Base-by-base conservation (phyloP, 768 basidiomycete species). In the Lentinula aciculospora region DNA sequence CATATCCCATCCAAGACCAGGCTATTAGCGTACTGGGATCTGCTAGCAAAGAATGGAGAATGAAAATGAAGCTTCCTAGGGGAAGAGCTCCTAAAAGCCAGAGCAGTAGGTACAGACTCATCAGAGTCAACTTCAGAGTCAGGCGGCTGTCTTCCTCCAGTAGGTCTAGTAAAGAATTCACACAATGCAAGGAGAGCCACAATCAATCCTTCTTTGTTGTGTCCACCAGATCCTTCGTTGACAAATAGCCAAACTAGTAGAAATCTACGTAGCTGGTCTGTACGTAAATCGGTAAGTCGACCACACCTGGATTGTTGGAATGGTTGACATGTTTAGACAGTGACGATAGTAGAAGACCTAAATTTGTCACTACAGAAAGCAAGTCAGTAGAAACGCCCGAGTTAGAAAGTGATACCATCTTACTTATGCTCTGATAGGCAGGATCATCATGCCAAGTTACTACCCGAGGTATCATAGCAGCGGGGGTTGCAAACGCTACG, bases 1-100 rank as follows among this genome's bases (percentile, higher is more conserved):
- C 80, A 61, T 86, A 94, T n/a, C 92, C 92, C 0, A 89, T 88
- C 92, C 92, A 95, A 2, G 89, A 86, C 88, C 90, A 93, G 19
- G 89, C 83, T 58, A 94, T 78, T 45, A 93, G 78, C 0, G 91
- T 90, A 62, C 85, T 86, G 1, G 88, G 74, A 58, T 95, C 92
- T 2, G 85, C 79, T 51, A 92, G 72, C 42, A 92, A 76, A 46
- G 82, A 84, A 63, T 93, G 88, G 0, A 92, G 65, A 12, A 81
- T 80, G 72, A 89, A 93, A 9, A 94, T 67, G 28, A 89, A 71
- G 31, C 82, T 79, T 2, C 88, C 89, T 8, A 91, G 72, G 0
- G 87, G 80, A 12, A 89, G 61, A 0, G 86, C 80, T 13, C 64
- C 65, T 0, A 63, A 58, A n/a, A 73, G 46, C 55, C 67, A 70